These are phyloP conservation scores for Starmera quercuum DNA, from an alignment of 805 yeast genomes.

Conservation along the genomic window DNA sequence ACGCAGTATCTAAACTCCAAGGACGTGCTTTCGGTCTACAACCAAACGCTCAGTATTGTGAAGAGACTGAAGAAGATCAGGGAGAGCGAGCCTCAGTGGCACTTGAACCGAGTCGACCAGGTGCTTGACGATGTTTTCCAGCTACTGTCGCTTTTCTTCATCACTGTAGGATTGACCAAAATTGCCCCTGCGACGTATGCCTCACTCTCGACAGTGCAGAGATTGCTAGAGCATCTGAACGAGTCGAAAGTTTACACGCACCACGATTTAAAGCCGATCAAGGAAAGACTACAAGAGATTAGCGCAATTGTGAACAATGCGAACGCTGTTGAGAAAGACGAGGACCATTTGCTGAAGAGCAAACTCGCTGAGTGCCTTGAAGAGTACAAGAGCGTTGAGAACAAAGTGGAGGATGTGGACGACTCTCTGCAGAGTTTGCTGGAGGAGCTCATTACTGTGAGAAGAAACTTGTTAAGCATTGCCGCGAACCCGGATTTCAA, in stretches of 20 bases:
- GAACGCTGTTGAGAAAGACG: constrained; percentile 34
- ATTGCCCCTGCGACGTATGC: constrained; percentile 94
- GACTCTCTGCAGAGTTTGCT: constrained; percentile 42
- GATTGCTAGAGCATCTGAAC: constrained; percentile 72
- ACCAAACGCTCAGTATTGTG: constrained; percentile 45
- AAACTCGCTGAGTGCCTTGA: constrained; percentile 59
- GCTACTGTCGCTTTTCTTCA: constrained; percentile 73
- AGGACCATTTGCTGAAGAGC: constrained; percentile 50
- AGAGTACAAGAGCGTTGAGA: constrained; percentile 49
- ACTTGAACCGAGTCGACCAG: constrained; percentile 51
- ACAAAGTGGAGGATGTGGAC: constrained; percentile 45
- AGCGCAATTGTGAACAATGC: constrained; percentile 40
- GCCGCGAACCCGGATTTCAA: constrained; percentile 33
- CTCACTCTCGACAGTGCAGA: constrained; percentile 77
- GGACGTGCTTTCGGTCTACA: constrained; percentile 56
- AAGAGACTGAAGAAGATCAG: constrained; percentile 48
- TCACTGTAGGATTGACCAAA: constrained; percentile 86
- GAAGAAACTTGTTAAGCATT: constrained; percentile 52
- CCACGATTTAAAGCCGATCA: constrained; percentile 75
- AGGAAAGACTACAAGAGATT: constrained; percentile 66
- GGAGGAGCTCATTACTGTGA: constrained; percentile 52
- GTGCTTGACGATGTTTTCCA: constrained; percentile 87
- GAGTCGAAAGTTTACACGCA: constrained; percentile 79
- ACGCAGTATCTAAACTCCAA: constrained; percentile 57
- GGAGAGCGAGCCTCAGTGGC: constrained; percentile 16